Base-by-base conservation (phyloP, 352 stramenopile species). In the Globisporangium orthogonon region DNA sequence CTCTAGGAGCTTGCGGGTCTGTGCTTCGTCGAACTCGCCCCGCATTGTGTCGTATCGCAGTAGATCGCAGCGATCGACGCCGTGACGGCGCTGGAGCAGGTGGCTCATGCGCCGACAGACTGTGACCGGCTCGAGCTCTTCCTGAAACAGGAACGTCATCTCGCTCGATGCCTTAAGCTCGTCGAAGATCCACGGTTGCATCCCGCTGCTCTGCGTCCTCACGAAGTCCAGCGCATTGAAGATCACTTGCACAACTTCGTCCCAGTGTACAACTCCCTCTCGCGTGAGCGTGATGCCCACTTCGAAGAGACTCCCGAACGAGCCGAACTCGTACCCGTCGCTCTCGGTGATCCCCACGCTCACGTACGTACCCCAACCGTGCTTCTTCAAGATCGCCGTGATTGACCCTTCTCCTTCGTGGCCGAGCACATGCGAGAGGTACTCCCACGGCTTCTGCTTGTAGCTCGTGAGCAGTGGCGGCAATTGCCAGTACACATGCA, bases 131-230 rank as follows among this genome's bases (percentile, higher is more conserved):
- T 74, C 66, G 7, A 51, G 46, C 40, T 89, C 76, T 70, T 89
- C 78, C 52, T 87, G 72, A 43, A 89, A 89, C n/a, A 63, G 62
- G 65, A 86, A 87, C 4, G 65, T 57, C 52, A 89, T 84, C 13
- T 80, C 69, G 7, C 39, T 62, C 2, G 77, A 76, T 0, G 66
- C 57, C 7, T 62, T 76, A 33, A 85, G 59, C 48, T 89, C 79
- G 13, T 89, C 66, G 56, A 79, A 88, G 33, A 84, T 65, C 76
- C 78, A 89, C 9, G 52, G 15, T 7, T 68, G 71, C 2, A 85
- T 60, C 17, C 18, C 41, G 17, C 23, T 44, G 18, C 49, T 29
- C 13, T 47, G 47, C 1, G 10, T 29, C 49, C 37, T 45, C 45
- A 73, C 76, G 48, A 67, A 56, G 37, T 54, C 56, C 18, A 87